Evolutionary conservation across 2,329 filamentous ascomycete genomes (phyloP).

Genomic region (Pseudogymnoascus sp.): DNA sequence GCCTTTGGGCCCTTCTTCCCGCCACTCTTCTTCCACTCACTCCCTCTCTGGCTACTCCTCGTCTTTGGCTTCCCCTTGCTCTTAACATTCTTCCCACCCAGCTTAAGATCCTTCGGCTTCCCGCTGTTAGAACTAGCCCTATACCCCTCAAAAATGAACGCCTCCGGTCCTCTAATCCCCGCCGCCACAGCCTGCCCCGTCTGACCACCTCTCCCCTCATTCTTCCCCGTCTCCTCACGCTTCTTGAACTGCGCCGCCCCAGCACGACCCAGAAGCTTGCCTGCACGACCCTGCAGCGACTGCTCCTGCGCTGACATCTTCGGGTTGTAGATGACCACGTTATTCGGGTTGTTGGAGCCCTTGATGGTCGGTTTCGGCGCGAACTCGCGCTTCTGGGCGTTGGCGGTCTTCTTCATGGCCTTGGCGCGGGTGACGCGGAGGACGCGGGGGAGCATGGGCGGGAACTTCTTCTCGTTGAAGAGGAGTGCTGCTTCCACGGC

Average conservation of each 20-base stretch:
- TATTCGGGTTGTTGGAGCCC: slow-evolving; percentile 12
- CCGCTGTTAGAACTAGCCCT: slow-evolving; percentile 62
- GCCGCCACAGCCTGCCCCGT: slow-evolving; percentile 9
- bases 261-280: slow-evolving; percentile 65
- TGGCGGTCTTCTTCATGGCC: slow-evolving; percentile 33
- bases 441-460: slow-evolving; percentile 83
- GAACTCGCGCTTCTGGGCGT: slow-evolving; percentile 17
- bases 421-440: slow-evolving; percentile 76
- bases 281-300: slow-evolving; percentile 64
- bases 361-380: slow-evolving; percentile 3
- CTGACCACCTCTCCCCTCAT: neutral
- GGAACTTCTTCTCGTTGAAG: slow-evolving; percentile 84
- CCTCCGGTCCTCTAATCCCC: slow-evolving; percentile 44
- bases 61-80: slow-evolving; percentile 38
- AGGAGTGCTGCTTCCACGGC: slow-evolving; percentile 85
- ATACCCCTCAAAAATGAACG: slow-evolving; percentile 74
- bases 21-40: slow-evolving; percentile 33
- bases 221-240: slow-evolving; percentile 20
- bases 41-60: slow-evolving; percentile 29
- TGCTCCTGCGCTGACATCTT: slow-evolving; percentile 65
- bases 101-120: slow-evolving; percentile 53
- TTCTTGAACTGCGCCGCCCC: slow-evolving; percentile 41
- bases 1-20: slow-evolving; percentile 26
- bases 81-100: slow-evolving; percentile 50
- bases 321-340: slow-evolving; percentile 48